Base-by-base conservation (phyloP, 2,329 filamentous ascomycete species). In the Blastomyces emzantsi region DNA sequence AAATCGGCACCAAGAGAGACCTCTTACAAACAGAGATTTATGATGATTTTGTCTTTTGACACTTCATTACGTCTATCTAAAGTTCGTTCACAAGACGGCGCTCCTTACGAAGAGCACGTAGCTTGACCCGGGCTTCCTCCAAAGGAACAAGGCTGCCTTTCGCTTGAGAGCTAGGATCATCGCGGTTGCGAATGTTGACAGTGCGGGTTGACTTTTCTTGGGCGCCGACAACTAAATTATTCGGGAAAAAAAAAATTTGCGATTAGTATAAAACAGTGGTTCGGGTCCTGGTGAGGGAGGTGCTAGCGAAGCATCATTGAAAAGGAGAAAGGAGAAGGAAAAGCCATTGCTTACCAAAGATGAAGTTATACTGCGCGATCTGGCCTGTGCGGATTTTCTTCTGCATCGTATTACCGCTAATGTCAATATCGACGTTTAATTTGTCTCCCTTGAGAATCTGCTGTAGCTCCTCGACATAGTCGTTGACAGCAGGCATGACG, bases 171-270 rank as follows among this genome's bases (percentile, higher is more conserved):
- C 79, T 78, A 22, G 82, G 83, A 68, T 87, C 83, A 69, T 88
- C 85, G 61, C 85, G 78, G 73, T 87, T 87, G 52, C 85, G 79
- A 69, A 87, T 85, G 72, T 87, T 88, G 66, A 87, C 84, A 3
- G 81, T 80, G 64, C 82, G 78, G 25, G 76, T 77, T 67, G 86
- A 81, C 73, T 80, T 82, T 76, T 88, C 85, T 70, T 84, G 78
- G 3, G 83, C 85, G 64, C 85, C 85, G 22, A 88, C 84, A 45
- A 88, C 85, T 80, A 67, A 60, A 49, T 49, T 9, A 45, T 43
- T 60, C 8, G 28, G 33, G 7, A 11, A 36, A 41, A 30, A 60
- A 59, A 47, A 22, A 41, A n/a, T n/a, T 36, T 47, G 36, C 36
- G 22, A 56, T 65, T 60, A 63, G 63, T 69, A 63, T 71, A 68